These are phyloP conservation scores for Vitis rupestris DNA, from an alignment of 164 flowering plant species.

Conservation along the genomic window DNA sequence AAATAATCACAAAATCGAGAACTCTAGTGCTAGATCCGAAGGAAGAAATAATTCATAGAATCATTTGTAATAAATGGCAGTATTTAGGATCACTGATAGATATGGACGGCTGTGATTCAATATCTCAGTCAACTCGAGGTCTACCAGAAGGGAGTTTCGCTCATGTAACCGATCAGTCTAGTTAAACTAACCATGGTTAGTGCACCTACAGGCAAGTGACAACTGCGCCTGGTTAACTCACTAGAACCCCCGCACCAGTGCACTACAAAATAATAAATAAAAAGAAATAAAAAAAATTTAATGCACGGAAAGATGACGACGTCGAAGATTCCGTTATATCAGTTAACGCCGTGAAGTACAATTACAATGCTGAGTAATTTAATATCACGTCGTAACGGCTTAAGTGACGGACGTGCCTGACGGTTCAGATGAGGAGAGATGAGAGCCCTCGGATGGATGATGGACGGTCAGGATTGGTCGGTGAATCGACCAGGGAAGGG, in stretches of 20 bases:
- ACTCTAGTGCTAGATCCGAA: no score
- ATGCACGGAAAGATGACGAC: background rate
- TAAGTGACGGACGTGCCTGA: slow-evolving; percentile 1
- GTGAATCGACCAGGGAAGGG: slow-evolving; percentile 10
- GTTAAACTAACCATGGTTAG: slow-evolving; percentile 5
- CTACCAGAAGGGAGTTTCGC: background rate
- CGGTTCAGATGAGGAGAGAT: slow-evolving; percentile 6
- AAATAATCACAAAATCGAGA: no score
- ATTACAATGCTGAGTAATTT: background rate
- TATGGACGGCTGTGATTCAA: background rate
- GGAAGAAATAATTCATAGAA: no score
- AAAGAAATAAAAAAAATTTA: background rate
- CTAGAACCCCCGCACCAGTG: background rate
- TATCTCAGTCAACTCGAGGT: background rate
- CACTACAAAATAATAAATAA: no score
- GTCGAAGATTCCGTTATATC: slow-evolving; percentile 21
- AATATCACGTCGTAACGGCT: background rate
- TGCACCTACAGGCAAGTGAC: no score
- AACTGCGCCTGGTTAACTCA: background rate
- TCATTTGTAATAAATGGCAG: no score
- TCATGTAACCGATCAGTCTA: background rate
- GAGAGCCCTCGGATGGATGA: slow-evolving; percentile 17
- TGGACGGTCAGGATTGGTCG: slow-evolving; percentile 12
- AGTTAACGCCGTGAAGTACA: slow-evolving; percentile 4
- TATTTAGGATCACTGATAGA: background rate